phyloP scores from a whole-genome alignment of 371 early-diverging fungal species.

The Mortierella sp. region DNA sequence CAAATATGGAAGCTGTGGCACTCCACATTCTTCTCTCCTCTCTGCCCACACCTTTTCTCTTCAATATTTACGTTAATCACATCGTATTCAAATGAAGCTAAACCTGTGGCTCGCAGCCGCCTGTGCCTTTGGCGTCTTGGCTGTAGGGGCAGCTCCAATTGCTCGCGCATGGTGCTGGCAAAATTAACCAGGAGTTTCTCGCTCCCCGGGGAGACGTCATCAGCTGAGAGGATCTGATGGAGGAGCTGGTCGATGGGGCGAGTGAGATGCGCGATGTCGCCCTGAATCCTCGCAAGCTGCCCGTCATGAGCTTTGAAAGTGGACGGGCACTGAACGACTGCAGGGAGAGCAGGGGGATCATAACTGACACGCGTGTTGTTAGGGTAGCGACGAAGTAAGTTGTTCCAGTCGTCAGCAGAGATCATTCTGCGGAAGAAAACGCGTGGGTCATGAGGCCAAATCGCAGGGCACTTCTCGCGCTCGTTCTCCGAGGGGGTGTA shows the following conservation, averaged over 20 bases:
- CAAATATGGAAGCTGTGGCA: no score
- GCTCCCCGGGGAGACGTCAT: neutral
- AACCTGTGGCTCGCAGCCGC: no score
- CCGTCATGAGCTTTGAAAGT: constrained; percentile 9
- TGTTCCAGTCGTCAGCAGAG: constrained; percentile 1
- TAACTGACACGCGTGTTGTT: constrained; percentile 7
- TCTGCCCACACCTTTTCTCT: no score
- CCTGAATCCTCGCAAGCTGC: constrained; percentile 7
- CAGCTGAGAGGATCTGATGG: neutral
- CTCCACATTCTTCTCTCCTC: no score
- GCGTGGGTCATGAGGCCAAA: neutral
- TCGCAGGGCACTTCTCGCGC: neutral
- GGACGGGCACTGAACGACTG: constrained; percentile 2
- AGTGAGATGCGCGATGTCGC: constrained; percentile 11
- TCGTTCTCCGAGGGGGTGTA: neutral
- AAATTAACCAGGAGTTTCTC: neutral
- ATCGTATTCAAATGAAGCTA: no score
- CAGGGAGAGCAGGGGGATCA: constrained; percentile 1
- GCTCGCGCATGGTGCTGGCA: constrained; percentile 1
- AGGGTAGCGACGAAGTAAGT: neutral
- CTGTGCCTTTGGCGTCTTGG: no score
- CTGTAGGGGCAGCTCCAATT: no score
- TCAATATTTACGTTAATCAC: no score
- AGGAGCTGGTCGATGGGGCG: constrained; percentile 5
- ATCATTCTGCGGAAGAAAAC: neutral